Percentiles rank a stretch among this genome's conserved stretches.
Evolutionary conservation across 352 stramenopile genomes (phyloP).

Genomic region (Pythium volutum): DNA sequence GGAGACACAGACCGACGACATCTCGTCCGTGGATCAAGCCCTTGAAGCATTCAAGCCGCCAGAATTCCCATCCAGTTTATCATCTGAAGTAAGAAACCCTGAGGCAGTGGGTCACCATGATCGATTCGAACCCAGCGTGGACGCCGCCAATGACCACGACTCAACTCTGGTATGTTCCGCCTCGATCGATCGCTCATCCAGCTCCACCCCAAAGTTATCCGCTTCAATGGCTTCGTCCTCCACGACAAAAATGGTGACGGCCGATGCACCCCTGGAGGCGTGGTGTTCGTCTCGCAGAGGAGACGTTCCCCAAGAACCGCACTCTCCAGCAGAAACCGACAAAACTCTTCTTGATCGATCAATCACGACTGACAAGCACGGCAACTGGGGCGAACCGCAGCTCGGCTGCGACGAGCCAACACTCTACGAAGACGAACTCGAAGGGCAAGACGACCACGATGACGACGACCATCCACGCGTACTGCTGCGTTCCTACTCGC

Average conservation of each 20-base stretch:
- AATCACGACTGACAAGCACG: background rate
- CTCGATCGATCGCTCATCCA: too few relatives aligned
- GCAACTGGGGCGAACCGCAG: background rate
- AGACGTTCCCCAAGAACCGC: background rate
- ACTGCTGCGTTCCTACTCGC: slow-evolving; percentile 27
- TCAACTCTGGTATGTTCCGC: background rate
- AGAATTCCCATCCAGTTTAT: background rate
- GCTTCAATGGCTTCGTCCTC: too few relatives aligned
- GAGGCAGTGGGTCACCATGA: too few relatives aligned
- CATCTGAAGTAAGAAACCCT: too few relatives aligned
- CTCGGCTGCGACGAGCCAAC: background rate
- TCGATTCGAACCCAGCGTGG: background rate
- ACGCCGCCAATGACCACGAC: background rate
- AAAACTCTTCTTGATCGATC: background rate
- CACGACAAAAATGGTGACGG: background rate
- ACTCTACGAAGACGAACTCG: slow-evolving; percentile 1
- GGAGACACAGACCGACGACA: background rate
- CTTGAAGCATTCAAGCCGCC: background rate
- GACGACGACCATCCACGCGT: background rate
- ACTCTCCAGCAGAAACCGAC: background rate
- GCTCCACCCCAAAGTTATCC: too few relatives aligned
- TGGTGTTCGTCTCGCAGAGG: slow-evolving; percentile 7
- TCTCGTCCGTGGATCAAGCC: background rate
- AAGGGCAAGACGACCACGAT: background rate
- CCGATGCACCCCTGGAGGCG: slow-evolving; percentile 3